Conservation (phyloP, 768 basidiomycete genomes). For the Asterophora lycoperdoides region DNA sequence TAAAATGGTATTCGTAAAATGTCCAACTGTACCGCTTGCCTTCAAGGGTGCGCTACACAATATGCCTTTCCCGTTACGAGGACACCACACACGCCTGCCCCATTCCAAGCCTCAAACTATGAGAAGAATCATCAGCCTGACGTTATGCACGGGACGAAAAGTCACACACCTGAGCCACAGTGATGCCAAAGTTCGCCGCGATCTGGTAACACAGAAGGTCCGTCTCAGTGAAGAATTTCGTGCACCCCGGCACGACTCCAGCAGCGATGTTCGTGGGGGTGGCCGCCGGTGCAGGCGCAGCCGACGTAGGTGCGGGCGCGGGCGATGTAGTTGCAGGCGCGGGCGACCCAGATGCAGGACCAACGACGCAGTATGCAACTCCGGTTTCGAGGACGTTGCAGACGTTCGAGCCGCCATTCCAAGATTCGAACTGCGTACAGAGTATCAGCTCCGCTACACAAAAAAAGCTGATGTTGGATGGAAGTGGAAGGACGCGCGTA, state of each 20-base stretch:
- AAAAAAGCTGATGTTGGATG: too few relatives aligned
- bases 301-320: background rate
- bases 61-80: slow-evolving; percentile 8
- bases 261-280: slow-evolving; percentile 3
- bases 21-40: too few relatives aligned
- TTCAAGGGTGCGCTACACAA: slow-evolving; percentile 4
- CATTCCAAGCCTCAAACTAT: slow-evolving; percentile 11
- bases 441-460: background rate
- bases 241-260: slow-evolving; percentile 3
- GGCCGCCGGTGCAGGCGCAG: background rate
- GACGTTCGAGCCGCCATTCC: slow-evolving; percentile 8
- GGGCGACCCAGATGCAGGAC: background rate
- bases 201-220: slow-evolving; percentile 3
- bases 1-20: too few relatives aligned
- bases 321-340: background rate
- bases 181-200: slow-evolving; percentile 1
- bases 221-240: slow-evolving; percentile 6
- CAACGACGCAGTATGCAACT: slow-evolving; percentile 9
- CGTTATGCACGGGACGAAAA: background rate
- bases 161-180: background rate
- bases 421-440: background rate
- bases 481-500: background rate
- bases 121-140: background rate
- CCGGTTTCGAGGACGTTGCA: slow-evolving; percentile 5
- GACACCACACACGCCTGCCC: slow-evolving; percentile 9